Percentiles rank a stretch among this genome's conserved stretches.
Evolutionary conservation across 1,284 basidiomycete genomes (phyloP).

Genomic region (Porodaedalea pini): DNA sequence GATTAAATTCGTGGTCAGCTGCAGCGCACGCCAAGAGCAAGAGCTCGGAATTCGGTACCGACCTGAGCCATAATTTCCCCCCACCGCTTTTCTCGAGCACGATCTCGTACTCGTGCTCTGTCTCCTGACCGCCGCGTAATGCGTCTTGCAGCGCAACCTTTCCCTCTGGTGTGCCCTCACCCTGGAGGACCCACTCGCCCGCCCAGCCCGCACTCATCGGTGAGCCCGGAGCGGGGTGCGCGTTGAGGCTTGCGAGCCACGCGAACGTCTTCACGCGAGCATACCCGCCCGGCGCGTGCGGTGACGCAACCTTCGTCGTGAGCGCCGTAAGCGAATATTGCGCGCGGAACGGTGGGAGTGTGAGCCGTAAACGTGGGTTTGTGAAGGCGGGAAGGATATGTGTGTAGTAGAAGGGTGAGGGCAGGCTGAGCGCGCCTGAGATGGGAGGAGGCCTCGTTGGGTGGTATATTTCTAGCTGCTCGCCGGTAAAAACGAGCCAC

Average conservation of each 20-base stretch:
- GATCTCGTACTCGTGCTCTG: constrained; percentile 49
- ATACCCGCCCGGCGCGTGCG: constrained; percentile 46
- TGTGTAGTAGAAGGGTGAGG: constrained; percentile 60
- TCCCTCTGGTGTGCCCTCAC: constrained; percentile 69
- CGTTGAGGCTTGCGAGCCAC: constrained; percentile 56
- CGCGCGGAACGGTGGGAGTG: constrained; percentile 38
- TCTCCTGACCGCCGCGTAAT: constrained; percentile 27
- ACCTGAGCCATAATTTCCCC: constrained; percentile 65
- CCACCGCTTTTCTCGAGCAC: constrained; percentile 56
- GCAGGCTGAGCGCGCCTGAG: constrained; percentile 51
- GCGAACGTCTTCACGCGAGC: constrained; percentile 53
- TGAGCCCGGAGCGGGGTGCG: constrained; percentile 32
- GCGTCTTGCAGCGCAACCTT: constrained; percentile 42
- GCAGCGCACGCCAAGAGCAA: background rate
- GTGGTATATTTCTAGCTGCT: constrained; percentile 51
- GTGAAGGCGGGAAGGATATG: constrained; percentile 53
- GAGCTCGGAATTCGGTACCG: constrained; percentile 22
- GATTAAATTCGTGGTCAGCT: background rate
- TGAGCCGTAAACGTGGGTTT: constrained; percentile 47
- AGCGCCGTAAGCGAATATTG: constrained; percentile 20
- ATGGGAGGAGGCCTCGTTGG: constrained; percentile 52
- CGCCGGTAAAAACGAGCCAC: constrained; percentile 72
- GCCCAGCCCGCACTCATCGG: constrained; percentile 64
- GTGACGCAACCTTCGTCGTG: constrained; percentile 29
- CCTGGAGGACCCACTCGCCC: constrained; percentile 73